Evolutionary conservation across 805 yeast species (phyloP).

Genomic region (Sungouiozyma intestinalis): DNA sequence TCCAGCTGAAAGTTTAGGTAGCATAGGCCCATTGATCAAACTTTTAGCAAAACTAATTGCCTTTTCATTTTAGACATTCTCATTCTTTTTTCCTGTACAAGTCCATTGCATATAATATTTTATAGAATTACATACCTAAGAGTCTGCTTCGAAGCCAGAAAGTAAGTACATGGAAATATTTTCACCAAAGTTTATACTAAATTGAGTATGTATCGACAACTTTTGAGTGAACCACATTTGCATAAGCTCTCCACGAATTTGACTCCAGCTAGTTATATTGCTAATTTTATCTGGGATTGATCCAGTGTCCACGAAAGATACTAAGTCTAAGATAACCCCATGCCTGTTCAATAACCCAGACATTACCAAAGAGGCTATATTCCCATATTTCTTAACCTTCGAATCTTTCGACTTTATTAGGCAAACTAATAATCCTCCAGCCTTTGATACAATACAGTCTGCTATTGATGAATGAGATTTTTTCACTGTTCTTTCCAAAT

Average conservation of each 20-base stretch:
- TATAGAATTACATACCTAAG: background rate
- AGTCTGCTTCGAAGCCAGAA: slow-evolving; percentile 38
- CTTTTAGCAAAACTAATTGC: no score
- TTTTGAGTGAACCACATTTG: slow-evolving; percentile 43
- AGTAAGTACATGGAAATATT: slow-evolving; percentile 46
- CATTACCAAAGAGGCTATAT: slow-evolving; percentile 75
- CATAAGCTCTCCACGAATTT: slow-evolving; percentile 65
- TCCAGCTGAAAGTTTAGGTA: slow-evolving; percentile 22
- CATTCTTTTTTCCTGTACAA: no score
- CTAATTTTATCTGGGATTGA: background rate
- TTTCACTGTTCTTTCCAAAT: slow-evolving; percentile 64
- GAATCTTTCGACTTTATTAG: slow-evolving; percentile 54
- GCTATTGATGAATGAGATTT: slow-evolving; percentile 36
- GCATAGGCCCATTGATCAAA: no score
- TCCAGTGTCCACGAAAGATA: slow-evolving; percentile 59
- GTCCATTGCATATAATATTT: no score
- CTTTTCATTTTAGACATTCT: no score
- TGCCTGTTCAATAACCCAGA: slow-evolving; percentile 71
- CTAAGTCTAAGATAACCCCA: slow-evolving; percentile 72
- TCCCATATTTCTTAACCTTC: slow-evolving; percentile 40
- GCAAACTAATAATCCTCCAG: slow-evolving; percentile 68
- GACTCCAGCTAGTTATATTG: slow-evolving; percentile 48
- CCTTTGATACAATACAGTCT: slow-evolving; percentile 60
- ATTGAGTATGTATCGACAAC: slow-evolving; percentile 34
- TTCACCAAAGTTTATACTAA: slow-evolving; percentile 60